A percentile compares a stretch with the other conserved stretches of the same genome.
Evolutionary conservation across 352 stramenopile species (phyloP).

Genomic region (Peronospora belbahrii): DNA sequence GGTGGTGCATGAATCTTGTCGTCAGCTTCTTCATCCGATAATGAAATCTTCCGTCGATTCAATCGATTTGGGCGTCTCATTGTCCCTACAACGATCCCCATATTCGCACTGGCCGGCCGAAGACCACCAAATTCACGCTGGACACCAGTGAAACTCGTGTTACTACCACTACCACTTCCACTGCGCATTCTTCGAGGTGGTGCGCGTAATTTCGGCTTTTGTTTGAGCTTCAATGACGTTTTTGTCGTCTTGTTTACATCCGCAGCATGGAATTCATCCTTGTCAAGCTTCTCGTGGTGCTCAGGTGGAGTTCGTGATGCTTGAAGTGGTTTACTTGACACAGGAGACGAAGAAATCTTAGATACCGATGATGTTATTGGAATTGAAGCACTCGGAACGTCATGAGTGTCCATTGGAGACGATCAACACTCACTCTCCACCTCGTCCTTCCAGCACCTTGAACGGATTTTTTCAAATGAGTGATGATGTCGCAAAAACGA

Average conservation of each 20-base stretch:
- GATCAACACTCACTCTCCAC: too few species aligned
- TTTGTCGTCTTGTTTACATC: slow-evolving; percentile 2
- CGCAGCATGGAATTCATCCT: slow-evolving; percentile 1
- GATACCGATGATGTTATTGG: too few species aligned
- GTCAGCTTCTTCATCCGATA: slow-evolving; percentile 28
- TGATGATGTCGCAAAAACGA: neutral
- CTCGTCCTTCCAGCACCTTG: too few species aligned
- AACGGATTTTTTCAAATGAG: too few species aligned
- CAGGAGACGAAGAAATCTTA: neutral
- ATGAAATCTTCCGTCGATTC: slow-evolving; percentile 17
- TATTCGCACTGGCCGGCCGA: slow-evolving; percentile 26
- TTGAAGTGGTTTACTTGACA: neutral
- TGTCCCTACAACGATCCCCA: slow-evolving; percentile 33
- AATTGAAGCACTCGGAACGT: neutral
- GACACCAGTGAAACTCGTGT: slow-evolving; percentile 15
- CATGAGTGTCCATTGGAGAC: neutral
- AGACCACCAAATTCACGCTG: slow-evolving; percentile 12
- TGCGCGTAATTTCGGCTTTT: slow-evolving; percentile 13
- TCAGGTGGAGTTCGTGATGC: neutral
- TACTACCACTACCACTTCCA: slow-evolving; percentile 44
- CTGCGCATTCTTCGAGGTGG: slow-evolving; percentile 44
- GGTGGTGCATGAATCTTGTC: slow-evolving; percentile 12
- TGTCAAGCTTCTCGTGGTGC: slow-evolving; percentile 3
- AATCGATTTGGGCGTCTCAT: slow-evolving; percentile 32
- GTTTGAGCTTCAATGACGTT: slow-evolving; percentile 11